A percentile compares a stretch with the other conserved stretches of the same genome.
These are phyloP conservation scores for Musa balbisiana DNA, from an alignment of 202 grass and related monocot species.

Conservation along the genomic window DNA sequence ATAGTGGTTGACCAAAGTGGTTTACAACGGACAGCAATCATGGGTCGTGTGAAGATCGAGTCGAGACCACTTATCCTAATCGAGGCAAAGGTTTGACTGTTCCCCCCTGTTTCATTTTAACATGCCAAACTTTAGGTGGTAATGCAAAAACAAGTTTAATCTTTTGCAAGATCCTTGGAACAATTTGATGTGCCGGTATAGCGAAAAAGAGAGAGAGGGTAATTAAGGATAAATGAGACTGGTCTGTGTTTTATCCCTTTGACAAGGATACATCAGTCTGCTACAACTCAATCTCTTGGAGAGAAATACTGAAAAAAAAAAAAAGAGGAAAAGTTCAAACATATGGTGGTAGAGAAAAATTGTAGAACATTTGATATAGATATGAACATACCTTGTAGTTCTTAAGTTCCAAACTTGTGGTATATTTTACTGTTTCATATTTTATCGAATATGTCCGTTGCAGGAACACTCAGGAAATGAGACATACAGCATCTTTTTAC, in stretches of 20 bases:
- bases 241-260: not conserved
- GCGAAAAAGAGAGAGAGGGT: too few relatives aligned
- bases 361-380: not conserved
- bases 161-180: too few relatives aligned
- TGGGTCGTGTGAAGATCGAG: slow-evolving; percentile 90
- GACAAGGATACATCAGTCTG: too few relatives aligned
- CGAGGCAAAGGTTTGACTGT: slow-evolving; percentile 53
- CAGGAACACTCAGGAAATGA: slow-evolving; percentile 33
- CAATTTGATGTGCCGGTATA: not conserved
- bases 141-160: too few relatives aligned
- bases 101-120: not conserved
- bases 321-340: not conserved
- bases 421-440: too few relatives aligned
- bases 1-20: slow-evolving; percentile 66
- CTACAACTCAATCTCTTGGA: too few relatives aligned
- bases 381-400: not conserved
- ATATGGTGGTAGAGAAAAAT: not conserved
- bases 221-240: not conserved
- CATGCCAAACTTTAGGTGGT: not conserved
- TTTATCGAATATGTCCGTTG: not conserved
- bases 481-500: slow-evolving; percentile 82
- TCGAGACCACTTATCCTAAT: slow-evolving; percentile 90
- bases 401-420: too few relatives aligned
- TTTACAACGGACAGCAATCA: slow-evolving; percentile 53
- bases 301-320: too few relatives aligned